Evolutionary conservation across 2,329 filamentous ascomycete species (phyloP).

Genomic region (Pyrenophora tritici-repentis): DNA sequence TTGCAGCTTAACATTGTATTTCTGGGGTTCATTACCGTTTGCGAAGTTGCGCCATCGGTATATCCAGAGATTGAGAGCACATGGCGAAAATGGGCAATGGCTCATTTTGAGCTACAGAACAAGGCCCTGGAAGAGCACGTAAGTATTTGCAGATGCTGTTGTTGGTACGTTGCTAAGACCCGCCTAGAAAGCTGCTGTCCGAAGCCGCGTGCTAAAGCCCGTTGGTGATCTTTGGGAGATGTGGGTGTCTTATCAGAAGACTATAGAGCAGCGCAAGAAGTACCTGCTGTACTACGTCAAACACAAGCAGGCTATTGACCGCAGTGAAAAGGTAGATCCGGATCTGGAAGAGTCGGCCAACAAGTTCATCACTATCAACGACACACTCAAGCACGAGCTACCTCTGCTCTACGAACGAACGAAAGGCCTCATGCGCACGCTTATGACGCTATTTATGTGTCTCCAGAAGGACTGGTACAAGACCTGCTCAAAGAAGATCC

Average conservation of each 20-base stretch:
- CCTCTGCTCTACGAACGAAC: conserved; percentile 82
- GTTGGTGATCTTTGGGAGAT: conserved; percentile 78
- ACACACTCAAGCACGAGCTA: conserved; percentile 89
- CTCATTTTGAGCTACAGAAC: conserved; percentile 82
- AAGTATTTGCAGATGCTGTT: conserved; percentile 42
- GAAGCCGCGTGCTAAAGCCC: conserved; percentile 82
- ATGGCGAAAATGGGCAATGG: conserved; percentile 89
- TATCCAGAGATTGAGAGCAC: conserved; percentile 89
- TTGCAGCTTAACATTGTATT: conserved; percentile 80
- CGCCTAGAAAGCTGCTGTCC: conserved; percentile 64
- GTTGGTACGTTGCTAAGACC: conserved; percentile 18
- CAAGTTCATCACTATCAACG: conserved; percentile 88
- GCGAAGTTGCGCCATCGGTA: conserved; percentile 63
- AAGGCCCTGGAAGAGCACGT: conserved; percentile 85
- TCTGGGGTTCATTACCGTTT: conserved; percentile 80
- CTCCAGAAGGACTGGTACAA: conserved; percentile 83
- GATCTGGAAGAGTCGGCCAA: conserved; percentile 83
- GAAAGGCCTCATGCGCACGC: conserved; percentile 80
- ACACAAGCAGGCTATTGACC: conserved; percentile 74
- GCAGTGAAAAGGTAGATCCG: conserved; percentile 84
- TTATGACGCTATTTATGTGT: conserved; percentile 80
- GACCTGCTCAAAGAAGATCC: conserved; percentile 83
- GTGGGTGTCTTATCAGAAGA: conserved; percentile 80
- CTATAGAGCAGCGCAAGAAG: conserved; percentile 94
- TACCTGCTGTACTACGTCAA: conserved; percentile 88